Evolutionary conservation across 2,329 filamentous ascomycete species (phyloP).

Genomic region (Trichothecium roseum): DNA sequence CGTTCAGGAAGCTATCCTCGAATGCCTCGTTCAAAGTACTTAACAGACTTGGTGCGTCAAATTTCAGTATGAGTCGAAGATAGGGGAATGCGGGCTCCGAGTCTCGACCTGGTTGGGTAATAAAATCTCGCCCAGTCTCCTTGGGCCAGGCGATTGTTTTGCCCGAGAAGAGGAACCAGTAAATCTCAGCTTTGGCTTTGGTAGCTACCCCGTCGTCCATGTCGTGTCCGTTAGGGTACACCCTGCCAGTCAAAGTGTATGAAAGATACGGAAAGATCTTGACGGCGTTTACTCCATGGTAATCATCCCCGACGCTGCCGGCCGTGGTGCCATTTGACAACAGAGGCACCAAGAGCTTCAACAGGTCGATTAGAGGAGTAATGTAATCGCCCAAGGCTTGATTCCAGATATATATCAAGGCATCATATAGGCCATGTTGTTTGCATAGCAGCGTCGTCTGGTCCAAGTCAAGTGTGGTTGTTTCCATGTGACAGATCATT

Average conservation of each 20-base stretch:
- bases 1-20: constrained; percentile 87
- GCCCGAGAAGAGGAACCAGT: constrained; percentile 88
- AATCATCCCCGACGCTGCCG: constrained; percentile 48
- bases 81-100: constrained; percentile 75
- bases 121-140: constrained; percentile 47
- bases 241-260: constrained; percentile 76
- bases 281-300: constrained; percentile 60
- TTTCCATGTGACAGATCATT: constrained; percentile 88
- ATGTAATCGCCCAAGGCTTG: constrained; percentile 81
- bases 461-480: constrained; percentile 83
- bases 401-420: constrained; percentile 95
- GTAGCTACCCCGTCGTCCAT: constrained; percentile 64
- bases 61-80: constrained; percentile 72
- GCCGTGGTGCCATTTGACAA: constrained; percentile 44
- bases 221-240: constrained; percentile 77
- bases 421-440: constrained; percentile 85
- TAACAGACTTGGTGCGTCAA: constrained; percentile 84
- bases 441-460: constrained; percentile 87
- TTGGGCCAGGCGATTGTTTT: constrained; percentile 67
- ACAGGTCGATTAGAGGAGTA: constrained; percentile 76
- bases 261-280: constrained; percentile 95
- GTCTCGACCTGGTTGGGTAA: constrained; percentile 44
- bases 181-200: constrained; percentile 77
- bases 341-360: constrained; percentile 55
- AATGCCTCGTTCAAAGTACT: constrained; percentile 96